Evolutionary conservation across 805 yeast species (phyloP).

Genomic region (Metschnikowia henanensis): DNA sequence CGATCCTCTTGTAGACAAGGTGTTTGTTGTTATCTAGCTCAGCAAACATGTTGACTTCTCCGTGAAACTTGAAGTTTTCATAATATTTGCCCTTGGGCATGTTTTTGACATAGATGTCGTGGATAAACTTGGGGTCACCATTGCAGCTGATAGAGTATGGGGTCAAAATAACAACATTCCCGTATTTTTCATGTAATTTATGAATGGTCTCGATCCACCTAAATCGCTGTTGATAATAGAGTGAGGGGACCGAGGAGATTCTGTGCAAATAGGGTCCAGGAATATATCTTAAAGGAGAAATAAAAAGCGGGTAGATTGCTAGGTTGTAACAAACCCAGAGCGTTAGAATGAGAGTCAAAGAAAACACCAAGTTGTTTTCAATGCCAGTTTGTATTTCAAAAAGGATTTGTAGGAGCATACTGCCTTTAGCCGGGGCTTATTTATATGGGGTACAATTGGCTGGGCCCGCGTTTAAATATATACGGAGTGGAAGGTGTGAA

Average conservation of each 20-base stretch:
- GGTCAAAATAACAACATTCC: constrained; percentile 59
- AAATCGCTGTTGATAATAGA: constrained; percentile 45
- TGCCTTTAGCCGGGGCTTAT: too few relatives aligned
- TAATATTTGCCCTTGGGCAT: constrained; percentile 59
- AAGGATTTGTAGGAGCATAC: not conserved
- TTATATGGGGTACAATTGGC: too few relatives aligned
- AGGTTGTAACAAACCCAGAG: too few relatives aligned
- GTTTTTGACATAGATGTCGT: constrained; percentile 56
- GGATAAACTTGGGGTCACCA: constrained; percentile 47
- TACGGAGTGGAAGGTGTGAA: too few relatives aligned
- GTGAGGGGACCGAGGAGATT: constrained; percentile 36
- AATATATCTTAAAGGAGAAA: constrained; percentile 49
- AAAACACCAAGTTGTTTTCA: too few relatives aligned
- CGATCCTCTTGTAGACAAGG: constrained; percentile 28
- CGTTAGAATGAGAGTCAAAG: too few relatives aligned
- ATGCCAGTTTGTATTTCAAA: not conserved
- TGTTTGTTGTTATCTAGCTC: constrained; percentile 42
- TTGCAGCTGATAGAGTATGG: constrained; percentile 63
- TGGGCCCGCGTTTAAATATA: too few relatives aligned
- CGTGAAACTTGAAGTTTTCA: constrained; percentile 58
- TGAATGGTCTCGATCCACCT: constrained; percentile 44
- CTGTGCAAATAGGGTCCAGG: constrained; percentile 63
- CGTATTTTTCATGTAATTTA: constrained; percentile 52
- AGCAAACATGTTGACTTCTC: constrained; percentile 58
- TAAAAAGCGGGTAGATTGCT: constrained; percentile 44